Evolutionary conservation across 768 basidiomycete species (phyloP).

Genomic region (Rhodotorula paludigena): DNA sequence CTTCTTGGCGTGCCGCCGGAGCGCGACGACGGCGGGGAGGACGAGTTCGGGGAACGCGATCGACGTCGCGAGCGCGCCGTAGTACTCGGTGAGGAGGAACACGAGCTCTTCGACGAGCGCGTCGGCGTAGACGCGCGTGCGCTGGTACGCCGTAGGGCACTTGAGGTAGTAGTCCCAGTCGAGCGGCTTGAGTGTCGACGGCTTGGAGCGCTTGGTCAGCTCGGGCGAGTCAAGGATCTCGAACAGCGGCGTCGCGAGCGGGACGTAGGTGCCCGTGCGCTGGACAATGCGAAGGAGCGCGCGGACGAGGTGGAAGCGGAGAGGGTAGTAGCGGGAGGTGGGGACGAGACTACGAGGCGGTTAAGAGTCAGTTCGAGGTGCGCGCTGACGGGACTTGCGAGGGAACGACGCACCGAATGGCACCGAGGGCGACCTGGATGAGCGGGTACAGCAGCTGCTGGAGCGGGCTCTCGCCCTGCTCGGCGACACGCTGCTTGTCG

Average conservation of each 20-base stretch:
- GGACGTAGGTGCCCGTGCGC: constrained; percentile 79
- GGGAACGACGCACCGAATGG: constrained; percentile 84
- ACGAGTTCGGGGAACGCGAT: constrained; percentile 91
- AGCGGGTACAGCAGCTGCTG: constrained; percentile 88
- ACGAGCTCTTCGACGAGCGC: constrained; percentile 73
- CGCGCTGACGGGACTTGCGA: not conserved
- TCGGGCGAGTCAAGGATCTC: constrained; percentile 77
- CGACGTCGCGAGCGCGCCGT: constrained; percentile 68
- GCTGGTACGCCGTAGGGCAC: constrained; percentile 78
- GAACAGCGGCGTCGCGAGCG: constrained; percentile 77
- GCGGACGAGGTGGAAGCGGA: constrained; percentile 85
- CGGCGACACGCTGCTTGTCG: constrained; percentile 56
- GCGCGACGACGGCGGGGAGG: constrained; percentile 66
- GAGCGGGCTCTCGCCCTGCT: constrained; percentile 67
- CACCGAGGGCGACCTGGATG: constrained; percentile 87
- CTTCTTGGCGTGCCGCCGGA: constrained; percentile 70
- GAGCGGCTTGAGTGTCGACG: constrained; percentile 78
- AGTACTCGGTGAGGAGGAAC: constrained; percentile 76
- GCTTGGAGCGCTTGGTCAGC: constrained; percentile 64
- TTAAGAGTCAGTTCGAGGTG: not conserved
- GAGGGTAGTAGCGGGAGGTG: constrained; percentile 84
- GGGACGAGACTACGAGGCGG: constrained; percentile 56
- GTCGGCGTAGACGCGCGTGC: constrained; percentile 79
- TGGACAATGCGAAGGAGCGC: constrained; percentile 79
- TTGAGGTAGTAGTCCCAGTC: constrained; percentile 84